Evolutionary conservation across 768 basidiomycete genomes (phyloP).

Genomic region (Termitomyces sp.): DNA sequence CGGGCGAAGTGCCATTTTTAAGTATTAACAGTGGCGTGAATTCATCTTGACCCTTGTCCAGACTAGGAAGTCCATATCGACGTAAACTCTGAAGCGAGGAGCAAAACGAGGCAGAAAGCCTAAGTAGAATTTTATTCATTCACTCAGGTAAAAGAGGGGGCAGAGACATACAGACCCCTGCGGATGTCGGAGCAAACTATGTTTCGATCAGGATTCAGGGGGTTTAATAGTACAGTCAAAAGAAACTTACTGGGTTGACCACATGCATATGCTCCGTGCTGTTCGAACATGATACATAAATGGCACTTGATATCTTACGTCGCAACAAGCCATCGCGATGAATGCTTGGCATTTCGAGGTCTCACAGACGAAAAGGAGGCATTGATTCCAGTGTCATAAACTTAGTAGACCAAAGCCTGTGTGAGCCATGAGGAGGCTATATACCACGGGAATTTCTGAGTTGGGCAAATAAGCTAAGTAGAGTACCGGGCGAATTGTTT

Average conservation of each 20-base stretch:
- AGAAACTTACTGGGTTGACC: neutral
- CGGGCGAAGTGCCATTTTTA: neutral
- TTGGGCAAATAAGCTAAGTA: neutral
- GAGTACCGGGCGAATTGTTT: neutral
- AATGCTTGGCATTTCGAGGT: neutral
- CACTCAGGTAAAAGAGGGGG: neutral
- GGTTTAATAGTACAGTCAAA: neutral
- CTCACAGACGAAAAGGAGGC: neutral
- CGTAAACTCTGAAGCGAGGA: neutral
- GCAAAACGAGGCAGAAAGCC: neutral
- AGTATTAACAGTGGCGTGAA: neutral
- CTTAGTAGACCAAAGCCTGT: neutral
- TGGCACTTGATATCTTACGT: neutral
- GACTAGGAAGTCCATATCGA: neutral
- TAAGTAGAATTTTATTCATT: neutral
- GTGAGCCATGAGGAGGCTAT: neutral
- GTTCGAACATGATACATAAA: neutral
- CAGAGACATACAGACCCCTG: neutral
- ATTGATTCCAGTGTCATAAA: neutral
- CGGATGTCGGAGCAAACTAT: neutral
- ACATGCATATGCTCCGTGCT: neutral
- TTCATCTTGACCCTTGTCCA: neutral
- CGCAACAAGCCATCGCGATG: neutral
- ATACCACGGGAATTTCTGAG: neutral
- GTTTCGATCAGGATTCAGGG: neutral